These are phyloP conservation scores for Tolypocladium pustulatum DNA, from an alignment of 2,329 filamentous ascomycete species.

Conservation along the genomic window DNA sequence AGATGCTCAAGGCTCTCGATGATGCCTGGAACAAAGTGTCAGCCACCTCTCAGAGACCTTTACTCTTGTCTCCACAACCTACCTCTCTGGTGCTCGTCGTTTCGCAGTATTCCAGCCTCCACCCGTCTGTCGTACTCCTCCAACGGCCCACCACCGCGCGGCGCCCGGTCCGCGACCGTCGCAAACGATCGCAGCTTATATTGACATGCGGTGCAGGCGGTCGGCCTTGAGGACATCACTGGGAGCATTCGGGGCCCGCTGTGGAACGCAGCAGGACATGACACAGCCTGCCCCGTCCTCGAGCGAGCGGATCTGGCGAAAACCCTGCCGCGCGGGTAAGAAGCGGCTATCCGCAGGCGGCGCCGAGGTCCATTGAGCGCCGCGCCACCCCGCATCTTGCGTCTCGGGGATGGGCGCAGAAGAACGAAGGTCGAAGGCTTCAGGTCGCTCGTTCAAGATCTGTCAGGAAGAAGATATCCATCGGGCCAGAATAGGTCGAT, in stretches of 20 bases:
- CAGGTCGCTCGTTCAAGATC: neutral
- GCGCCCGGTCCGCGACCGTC: slow-evolving; percentile 12
- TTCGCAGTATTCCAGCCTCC: slow-evolving; percentile 58
- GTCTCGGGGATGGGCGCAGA: neutral
- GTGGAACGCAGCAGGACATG: slow-evolving; percentile 1
- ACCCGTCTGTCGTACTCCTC: slow-evolving; percentile 83
- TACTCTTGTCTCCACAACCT: slow-evolving; percentile 5
- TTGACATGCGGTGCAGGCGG: neutral
- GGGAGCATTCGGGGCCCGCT: neutral
- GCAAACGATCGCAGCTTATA: slow-evolving; percentile 14
- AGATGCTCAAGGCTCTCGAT: slow-evolving; percentile 84
- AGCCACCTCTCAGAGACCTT: neutral
- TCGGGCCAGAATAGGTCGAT: neutral
- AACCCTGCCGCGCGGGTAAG: neutral
- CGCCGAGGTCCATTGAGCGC: neutral
- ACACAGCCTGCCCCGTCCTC: neutral
- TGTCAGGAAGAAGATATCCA: neutral
- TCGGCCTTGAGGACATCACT: neutral
- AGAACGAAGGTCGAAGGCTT: neutral
- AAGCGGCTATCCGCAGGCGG: neutral
- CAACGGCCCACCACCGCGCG: slow-evolving; percentile 55
- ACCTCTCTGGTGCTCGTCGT: slow-evolving; percentile 90
- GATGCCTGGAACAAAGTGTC: slow-evolving; percentile 46
- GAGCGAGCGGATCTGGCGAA: neutral
- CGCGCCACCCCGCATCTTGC: neutral